These are phyloP conservation scores for Polyplosphaeria fusca DNA, from an alignment of 495 filamentous ascomycete species.

Conservation along the genomic window DNA sequence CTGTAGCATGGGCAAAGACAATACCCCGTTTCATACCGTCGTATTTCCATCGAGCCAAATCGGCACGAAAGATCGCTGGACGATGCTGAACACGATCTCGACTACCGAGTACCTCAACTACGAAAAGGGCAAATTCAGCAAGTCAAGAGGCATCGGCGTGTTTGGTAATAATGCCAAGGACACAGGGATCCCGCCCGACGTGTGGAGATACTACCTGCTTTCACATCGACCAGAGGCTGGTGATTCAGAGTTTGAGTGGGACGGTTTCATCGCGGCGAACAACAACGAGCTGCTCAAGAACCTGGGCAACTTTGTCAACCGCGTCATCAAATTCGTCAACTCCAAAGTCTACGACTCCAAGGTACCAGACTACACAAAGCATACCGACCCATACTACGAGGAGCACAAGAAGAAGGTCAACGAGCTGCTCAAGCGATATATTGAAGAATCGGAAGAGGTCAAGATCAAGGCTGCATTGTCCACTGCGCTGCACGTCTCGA, in stretches of 20 bases:
- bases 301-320: constrained; percentile 90
- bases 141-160: constrained; percentile 83
- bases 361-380: constrained; percentile 64
- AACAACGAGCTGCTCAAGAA: constrained; percentile 89
- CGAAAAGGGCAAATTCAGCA: constrained; percentile 93
- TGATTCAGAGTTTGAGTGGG: constrained; percentile 89
- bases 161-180: constrained; percentile 87
- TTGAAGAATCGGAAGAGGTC: constrained; percentile 68
- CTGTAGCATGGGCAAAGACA: constrained; percentile 98
- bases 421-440: constrained; percentile 61
- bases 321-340: constrained; percentile 86
- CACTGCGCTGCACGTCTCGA: constrained; percentile 67
- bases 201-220: constrained; percentile 92
- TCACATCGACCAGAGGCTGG: constrained; percentile 84
- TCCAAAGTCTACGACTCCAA: constrained; percentile 64
- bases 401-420: constrained; percentile 64
- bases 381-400: constrained; percentile 46
- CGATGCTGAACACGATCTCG: constrained; percentile 80
- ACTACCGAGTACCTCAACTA: constrained; percentile 97
- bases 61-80: constrained; percentile 83
- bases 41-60: constrained; percentile 88
- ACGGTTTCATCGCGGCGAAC: constrained; percentile 76
- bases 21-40: constrained; percentile 87
- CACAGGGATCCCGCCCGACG: constrained; percentile 79
- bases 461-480: constrained; percentile 71